phyloP scores from a whole-genome alignment of 306 rosid species.

The Rosa chinensis region DNA sequence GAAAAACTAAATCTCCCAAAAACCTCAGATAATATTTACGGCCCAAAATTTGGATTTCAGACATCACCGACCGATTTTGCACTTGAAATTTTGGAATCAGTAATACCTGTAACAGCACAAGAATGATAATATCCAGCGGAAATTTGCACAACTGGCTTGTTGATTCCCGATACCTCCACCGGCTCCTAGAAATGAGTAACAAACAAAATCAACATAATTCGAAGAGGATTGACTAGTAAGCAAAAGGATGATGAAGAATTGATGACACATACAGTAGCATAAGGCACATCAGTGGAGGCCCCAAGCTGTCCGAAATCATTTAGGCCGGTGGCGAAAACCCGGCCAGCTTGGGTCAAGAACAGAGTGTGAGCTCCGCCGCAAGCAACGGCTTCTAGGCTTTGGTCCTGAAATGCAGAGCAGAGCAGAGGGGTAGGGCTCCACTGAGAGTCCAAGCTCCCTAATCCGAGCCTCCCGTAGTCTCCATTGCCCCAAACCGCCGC shows the following conservation, averaged over 20 bases:
- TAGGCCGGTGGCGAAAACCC: slow-evolving; percentile 83
- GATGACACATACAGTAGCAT: slow-evolving; percentile 44
- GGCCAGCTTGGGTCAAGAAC: slow-evolving; percentile 72
- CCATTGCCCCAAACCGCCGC: slow-evolving; percentile 93
- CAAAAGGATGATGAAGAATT: slow-evolving; percentile 17
- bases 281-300: slow-evolving; percentile 41
- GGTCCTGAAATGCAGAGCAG: slow-evolving; percentile 48
- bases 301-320: slow-evolving; percentile 95
- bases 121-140: slow-evolving; percentile 92
- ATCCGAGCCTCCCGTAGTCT: slow-evolving; percentile 83
- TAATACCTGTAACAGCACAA: slow-evolving; percentile 74
- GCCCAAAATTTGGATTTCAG: no score
- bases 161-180: slow-evolving; percentile 55
- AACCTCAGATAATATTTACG: no score
- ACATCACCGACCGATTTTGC: no score
- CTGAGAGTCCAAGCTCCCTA: slow-evolving; percentile 70
- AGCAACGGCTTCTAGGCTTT: slow-evolving; percentile 55
- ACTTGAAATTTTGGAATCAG: not conserved
- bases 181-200: slow-evolving; percentile 58
- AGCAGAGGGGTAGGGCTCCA: slow-evolving; percentile 64
- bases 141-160: slow-evolving; percentile 62
- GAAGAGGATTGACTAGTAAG: not conserved
- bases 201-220: slow-evolving; percentile 3
- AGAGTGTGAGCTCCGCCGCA: slow-evolving; percentile 99
- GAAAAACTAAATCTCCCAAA: no score